Conservation (phyloP, 768 basidiomycete genomes). For the Boletus sp. region DNA sequence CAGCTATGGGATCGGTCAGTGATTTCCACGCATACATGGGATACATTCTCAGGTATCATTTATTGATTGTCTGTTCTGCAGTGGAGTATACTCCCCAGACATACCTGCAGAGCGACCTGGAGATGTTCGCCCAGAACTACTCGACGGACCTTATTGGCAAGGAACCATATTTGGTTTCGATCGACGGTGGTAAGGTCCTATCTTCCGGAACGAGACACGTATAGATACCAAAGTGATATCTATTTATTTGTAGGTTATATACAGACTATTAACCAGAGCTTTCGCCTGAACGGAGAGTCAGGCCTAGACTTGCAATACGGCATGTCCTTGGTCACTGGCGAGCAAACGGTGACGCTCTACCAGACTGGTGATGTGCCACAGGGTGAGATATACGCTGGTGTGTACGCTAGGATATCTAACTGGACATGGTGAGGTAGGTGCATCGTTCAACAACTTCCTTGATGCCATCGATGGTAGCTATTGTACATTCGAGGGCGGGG, state of each 20-base stretch:
- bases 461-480: constrained; percentile 37
- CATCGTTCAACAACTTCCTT: constrained; percentile 38
- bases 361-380: constrained; percentile 30
- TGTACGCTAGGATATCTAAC: background rate
- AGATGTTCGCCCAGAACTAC: constrained; percentile 30
- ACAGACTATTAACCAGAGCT: constrained; percentile 20
- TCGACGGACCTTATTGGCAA: constrained; percentile 22
- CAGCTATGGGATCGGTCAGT: constrained; percentile 33
- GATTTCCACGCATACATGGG: background rate
- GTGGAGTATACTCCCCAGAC: constrained; percentile 36
- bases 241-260: constrained; percentile 15
- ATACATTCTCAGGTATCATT: background rate
- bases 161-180: constrained; percentile 30
- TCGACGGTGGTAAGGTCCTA: constrained; percentile 33
- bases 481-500: constrained; percentile 37
- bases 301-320: constrained; percentile 32
- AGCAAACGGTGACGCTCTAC: constrained; percentile 30
- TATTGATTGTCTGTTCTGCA: constrained; percentile 3
- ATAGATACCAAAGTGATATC: background rate
- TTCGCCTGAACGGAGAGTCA: constrained; percentile 28
- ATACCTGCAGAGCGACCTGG: constrained; percentile 28
- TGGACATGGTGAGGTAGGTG: constrained; percentile 12
- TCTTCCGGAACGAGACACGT: background rate
- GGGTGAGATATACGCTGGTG: background rate
- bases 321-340: constrained; percentile 31